Evolutionary conservation across 306 rosid species (phyloP).

Genomic region (Medicago ruthenica): DNA sequence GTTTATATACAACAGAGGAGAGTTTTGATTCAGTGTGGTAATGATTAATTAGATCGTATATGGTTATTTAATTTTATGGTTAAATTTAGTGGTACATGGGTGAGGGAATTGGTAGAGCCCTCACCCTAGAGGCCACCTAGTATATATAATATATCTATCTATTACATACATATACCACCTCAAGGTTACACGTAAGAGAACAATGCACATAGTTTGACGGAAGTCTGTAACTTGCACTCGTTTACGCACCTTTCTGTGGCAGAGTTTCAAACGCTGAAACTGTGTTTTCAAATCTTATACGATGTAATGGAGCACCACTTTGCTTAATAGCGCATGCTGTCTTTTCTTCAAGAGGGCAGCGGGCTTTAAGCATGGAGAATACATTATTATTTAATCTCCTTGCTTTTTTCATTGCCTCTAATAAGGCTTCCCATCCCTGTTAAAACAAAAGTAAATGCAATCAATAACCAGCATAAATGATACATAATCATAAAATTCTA

Average conservation of each 20-base stretch:
- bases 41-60: no score
- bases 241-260: conserved; percentile 85
- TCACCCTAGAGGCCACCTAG: no score
- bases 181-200: conserved; percentile 24
- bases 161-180: conserved; percentile 37
- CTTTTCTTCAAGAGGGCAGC: conserved; percentile 98
- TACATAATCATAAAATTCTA: neutral
- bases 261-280: conserved; percentile 97
- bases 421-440: conserved; percentile 86
- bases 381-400: conserved; percentile 96
- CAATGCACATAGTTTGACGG: conserved; percentile 3
- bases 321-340: conserved; percentile 98
- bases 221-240: conserved; percentile 8
- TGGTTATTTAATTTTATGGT: no score
- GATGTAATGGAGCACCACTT: conserved; percentile 96
- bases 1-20: no score
- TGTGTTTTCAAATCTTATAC: conserved; percentile 85
- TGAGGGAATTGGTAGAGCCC: no score
- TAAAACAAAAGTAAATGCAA: conserved; percentile 28
- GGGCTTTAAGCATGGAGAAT: conserved; percentile 95
- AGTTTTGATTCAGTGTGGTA: no score
- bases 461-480: conserved; percentile 25
- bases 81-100: no score
- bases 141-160: neutral
- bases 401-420: conserved; percentile 96